Evolutionary conservation across 116 monocot species (phyloP).

Genomic region (Zostera marina): DNA sequence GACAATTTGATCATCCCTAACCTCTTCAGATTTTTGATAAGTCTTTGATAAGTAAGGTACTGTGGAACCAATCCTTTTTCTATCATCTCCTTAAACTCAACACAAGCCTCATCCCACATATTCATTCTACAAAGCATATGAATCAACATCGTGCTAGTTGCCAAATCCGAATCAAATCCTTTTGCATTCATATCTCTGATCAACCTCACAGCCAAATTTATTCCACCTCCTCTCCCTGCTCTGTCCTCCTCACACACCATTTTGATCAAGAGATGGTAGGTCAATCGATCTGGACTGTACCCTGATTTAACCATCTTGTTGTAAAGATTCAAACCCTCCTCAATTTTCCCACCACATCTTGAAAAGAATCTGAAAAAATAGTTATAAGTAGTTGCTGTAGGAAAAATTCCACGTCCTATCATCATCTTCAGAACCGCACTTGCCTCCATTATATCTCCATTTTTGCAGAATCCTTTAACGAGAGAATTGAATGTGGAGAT

Average conservation of each 20-base stretch:
- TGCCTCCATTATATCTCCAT: constrained; percentile 41
- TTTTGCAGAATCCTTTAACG: constrained; percentile 74
- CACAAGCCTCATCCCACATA: constrained; percentile 48
- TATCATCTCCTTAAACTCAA: constrained; percentile 63
- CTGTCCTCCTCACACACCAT: constrained; percentile 50
- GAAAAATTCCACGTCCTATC: constrained; percentile 44
- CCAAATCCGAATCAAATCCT: constrained; percentile 53
- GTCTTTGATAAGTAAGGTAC: constrained; percentile 50
- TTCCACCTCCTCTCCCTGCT: neutral
- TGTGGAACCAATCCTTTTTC: constrained; percentile 53
- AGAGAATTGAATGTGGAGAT: constrained; percentile 76
- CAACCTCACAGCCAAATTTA: constrained; percentile 40
- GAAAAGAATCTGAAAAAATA: constrained; percentile 66
- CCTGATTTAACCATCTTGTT: constrained; percentile 53
- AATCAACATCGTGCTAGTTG: constrained; percentile 65
- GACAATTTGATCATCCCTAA: constrained; percentile 34
- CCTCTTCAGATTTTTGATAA: constrained; percentile 36
- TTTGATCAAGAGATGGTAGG: constrained; percentile 65
- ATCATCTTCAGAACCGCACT: constrained; percentile 55
- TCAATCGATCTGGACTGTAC: constrained; percentile 36
- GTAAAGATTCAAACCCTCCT: constrained; percentile 69
- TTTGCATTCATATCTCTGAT: constrained; percentile 60
- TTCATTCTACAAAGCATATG: constrained; percentile 48
- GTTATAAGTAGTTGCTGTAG: constrained; percentile 72
- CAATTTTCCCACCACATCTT: constrained; percentile 28